These are phyloP conservation scores for Dioszegia aurantiaca DNA, from an alignment of 768 basidiomycete genomes.

Conservation along the genomic window DNA sequence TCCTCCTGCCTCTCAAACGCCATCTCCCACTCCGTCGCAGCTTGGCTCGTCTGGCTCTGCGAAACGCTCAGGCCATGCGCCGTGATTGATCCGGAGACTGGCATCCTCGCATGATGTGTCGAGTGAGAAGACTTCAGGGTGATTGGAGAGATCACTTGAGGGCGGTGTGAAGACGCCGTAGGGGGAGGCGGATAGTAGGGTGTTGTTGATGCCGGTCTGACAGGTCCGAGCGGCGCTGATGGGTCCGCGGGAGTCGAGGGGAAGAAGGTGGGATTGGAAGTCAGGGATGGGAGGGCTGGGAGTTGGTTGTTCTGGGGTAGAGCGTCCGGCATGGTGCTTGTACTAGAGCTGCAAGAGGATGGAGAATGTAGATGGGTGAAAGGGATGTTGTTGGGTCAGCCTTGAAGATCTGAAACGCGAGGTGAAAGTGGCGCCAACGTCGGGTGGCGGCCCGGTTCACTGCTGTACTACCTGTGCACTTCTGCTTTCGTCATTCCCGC, in stretches of 20 bases:
- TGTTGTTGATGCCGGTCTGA: background rate
- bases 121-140: background rate
- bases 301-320: background rate
- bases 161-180: background rate
- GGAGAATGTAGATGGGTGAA: no score
- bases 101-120: background rate
- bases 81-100: background rate
- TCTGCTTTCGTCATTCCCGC: no score
- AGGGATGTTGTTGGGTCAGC: no score
- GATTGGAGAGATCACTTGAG: background rate
- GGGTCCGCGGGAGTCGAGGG: background rate
- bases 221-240: background rate
- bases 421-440: no score
- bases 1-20: slow-evolving; percentile 23
- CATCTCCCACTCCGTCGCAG: slow-evolving; percentile 32
- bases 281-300: slow-evolving; percentile 3
- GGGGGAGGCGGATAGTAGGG: slow-evolving; percentile 10
- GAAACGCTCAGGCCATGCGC: slow-evolving; percentile 10
- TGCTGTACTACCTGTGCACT: no score
- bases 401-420: no score
- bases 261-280: slow-evolving; percentile 13
- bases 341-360: no score
- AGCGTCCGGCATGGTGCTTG: background rate
- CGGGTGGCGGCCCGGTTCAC: no score
- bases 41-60: slow-evolving; percentile 11